phyloP scores from a whole-genome alignment of 2,329 filamentous ascomycete species.

The Helotiales sp. region DNA sequence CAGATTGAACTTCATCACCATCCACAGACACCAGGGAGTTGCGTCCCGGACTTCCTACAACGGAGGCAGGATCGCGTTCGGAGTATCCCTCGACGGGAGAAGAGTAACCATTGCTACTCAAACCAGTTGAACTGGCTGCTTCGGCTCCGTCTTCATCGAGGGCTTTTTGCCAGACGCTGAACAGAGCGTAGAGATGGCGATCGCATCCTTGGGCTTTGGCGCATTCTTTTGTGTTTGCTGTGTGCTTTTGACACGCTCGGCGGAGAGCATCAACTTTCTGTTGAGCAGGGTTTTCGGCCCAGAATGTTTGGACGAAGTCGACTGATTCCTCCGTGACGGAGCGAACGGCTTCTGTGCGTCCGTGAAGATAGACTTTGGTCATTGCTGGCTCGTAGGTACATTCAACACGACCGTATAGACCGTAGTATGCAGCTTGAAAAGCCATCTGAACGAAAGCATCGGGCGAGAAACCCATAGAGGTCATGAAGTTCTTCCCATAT shows the following conservation, averaged over 20 bases:
- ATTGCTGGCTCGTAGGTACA: slow-evolving; percentile 98
- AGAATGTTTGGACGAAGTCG: slow-evolving; percentile 92
- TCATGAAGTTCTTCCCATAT: slow-evolving; percentile 98
- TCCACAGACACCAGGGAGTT: slow-evolving; percentile 51
- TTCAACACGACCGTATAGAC: slow-evolving; percentile 89
- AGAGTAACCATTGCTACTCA: slow-evolving; percentile 62
- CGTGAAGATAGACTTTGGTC: slow-evolving; percentile 93
- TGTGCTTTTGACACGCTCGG: slow-evolving; percentile 82
- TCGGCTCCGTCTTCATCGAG: slow-evolving; percentile 69
- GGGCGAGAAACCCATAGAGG: slow-evolving; percentile 92
- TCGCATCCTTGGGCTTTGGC: slow-evolving; percentile 90
- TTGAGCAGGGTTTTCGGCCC: slow-evolving; percentile 82
- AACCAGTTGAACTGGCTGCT: slow-evolving; percentile 48
- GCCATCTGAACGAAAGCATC: slow-evolving; percentile 99
- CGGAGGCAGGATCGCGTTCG: slow-evolving; percentile 45
- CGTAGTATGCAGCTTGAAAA: slow-evolving; percentile 97
- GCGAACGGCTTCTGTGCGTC: slow-evolving; percentile 90
- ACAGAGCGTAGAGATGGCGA: slow-evolving; percentile 88
- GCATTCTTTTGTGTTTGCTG: slow-evolving; percentile 76
- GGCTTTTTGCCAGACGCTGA: slow-evolving; percentile 90
- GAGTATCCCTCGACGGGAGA: slow-evolving; percentile 52
- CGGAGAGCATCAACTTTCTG: slow-evolving; percentile 84
- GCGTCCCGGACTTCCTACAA: slow-evolving; percentile 53
- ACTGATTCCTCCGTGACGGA: slow-evolving; percentile 80
- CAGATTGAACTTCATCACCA: slow-evolving; percentile 37